Conservation (phyloP, 345 rosid species). For the Gossypium australe region DNA sequence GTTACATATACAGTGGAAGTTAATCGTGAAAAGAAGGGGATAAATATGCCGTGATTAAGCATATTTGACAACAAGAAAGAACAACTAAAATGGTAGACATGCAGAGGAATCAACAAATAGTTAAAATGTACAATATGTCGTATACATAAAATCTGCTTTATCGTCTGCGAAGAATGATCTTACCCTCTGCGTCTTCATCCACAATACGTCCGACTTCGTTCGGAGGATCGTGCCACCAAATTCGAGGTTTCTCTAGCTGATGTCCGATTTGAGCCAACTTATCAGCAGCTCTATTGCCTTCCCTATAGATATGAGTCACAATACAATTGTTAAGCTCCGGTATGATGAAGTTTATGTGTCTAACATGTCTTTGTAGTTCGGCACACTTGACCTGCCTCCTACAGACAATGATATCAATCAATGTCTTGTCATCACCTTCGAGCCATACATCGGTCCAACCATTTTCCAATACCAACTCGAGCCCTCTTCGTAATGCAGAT, state of each 20-base stretch:
- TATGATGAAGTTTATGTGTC: slow-evolving; percentile 45
- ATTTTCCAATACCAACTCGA: slow-evolving; percentile 58
- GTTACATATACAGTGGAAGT: neutral
- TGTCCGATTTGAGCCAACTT: slow-evolving; percentile 69
- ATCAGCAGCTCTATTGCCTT: slow-evolving; percentile 78
- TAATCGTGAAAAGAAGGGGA: neutral
- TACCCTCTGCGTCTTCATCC: slow-evolving; percentile 68
- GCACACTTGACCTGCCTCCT: slow-evolving; percentile 45
- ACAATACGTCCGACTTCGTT: slow-evolving; percentile 46
- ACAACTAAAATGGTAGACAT: neutral
- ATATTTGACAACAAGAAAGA: neutral
- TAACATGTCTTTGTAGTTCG: slow-evolving; percentile 35
- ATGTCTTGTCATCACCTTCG: slow-evolving; percentile 69
- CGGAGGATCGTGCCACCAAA: slow-evolving; percentile 61
- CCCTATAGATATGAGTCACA: slow-evolving; percentile 55
- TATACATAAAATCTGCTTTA: neutral
- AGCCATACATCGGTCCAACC: slow-evolving; percentile 75
- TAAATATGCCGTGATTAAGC: neutral
- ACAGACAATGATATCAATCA: slow-evolving; percentile 49
- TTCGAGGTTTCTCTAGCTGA: slow-evolving; percentile 37
- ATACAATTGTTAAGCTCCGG: slow-evolving; percentile 48
- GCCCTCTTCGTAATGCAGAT: slow-evolving; percentile 66
- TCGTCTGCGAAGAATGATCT: slow-evolving; percentile 47
- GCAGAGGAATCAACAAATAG: neutral
- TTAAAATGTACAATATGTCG: neutral